Conservation (phyloP, 306 rosid species). For the Casuarina equisetifolia region DNA sequence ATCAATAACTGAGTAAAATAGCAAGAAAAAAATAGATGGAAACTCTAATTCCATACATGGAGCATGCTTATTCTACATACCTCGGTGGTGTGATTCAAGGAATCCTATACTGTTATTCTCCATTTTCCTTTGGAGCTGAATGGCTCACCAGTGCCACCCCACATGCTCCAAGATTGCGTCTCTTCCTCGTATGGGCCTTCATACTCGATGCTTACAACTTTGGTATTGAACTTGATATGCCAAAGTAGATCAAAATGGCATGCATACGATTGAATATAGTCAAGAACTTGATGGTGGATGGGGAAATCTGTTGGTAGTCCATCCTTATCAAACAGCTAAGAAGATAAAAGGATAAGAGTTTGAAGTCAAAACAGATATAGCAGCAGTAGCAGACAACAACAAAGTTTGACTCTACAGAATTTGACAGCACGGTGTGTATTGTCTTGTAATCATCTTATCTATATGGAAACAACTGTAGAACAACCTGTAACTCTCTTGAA, state of each 20-base stretch:
- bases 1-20: too few species aligned
- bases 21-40: background rate
- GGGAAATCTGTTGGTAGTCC: too few species aligned
- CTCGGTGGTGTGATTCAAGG: conserved; percentile 26
- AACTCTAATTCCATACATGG: background rate
- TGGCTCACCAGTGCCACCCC: conserved; percentile 56
- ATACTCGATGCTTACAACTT: conserved; percentile 38
- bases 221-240: conserved; percentile 50
- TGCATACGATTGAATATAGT: conserved; percentile 48
- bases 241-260: conserved; percentile 42
- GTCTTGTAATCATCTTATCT: too few species aligned
- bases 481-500: too few species aligned
- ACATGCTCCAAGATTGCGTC: conserved; percentile 41
- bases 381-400: too few species aligned
- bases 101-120: conserved; percentile 38
- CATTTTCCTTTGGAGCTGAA: conserved; percentile 47
- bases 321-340: too few species aligned
- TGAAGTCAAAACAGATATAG: too few species aligned
- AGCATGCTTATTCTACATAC: conserved; percentile 8
- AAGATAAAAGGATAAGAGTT: too few species aligned
- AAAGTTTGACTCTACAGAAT: too few species aligned
- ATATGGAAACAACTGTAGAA: too few species aligned
- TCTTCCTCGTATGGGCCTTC: conserved; percentile 39
- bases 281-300: conserved; percentile 30
- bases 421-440: too few species aligned